A percentile compares a stretch with the other conserved stretches of the same genome.
Evolutionary conservation across 2,329 filamentous ascomycete genomes (phyloP).

Genomic region (Trichothecium roseum): DNA sequence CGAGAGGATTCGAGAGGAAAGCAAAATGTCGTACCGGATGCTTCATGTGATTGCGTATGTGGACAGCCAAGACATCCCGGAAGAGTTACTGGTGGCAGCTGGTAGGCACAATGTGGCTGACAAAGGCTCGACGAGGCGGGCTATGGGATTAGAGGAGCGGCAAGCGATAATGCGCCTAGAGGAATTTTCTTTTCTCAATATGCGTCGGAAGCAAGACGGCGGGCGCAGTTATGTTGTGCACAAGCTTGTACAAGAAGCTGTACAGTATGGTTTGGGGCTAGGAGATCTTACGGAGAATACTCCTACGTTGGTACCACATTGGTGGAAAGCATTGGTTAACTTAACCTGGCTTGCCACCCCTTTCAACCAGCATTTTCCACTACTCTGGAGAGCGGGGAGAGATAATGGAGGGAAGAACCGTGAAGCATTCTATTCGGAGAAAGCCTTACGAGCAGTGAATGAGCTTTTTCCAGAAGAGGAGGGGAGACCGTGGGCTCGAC

Average conservation of each 20-base stretch:
- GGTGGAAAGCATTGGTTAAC: too few species aligned
- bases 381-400: not conserved
- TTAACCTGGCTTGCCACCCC: too few species aligned
- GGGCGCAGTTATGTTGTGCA: conserved; percentile 17
- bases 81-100: conserved; percentile 13
- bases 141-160: conserved; percentile 4
- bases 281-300: not conserved
- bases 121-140: not conserved
- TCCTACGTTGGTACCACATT: too few species aligned
- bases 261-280: conserved; percentile 8
- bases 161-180: conserved; percentile 14
- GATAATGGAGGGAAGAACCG: not conserved
- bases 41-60: conserved; percentile 20
- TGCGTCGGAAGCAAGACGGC: conserved; percentile 2
- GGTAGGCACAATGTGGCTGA: not conserved
- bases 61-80: conserved; percentile 19
- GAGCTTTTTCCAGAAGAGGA: conserved; percentile 10
- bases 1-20: conserved; percentile 16
- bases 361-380: too few species aligned
- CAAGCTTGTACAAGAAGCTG: conserved; percentile 18
- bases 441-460: conserved; percentile 12
- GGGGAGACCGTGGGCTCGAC: conserved; percentile 11
- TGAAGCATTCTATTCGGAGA: conserved; percentile 11
- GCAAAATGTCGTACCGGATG: conserved; percentile 15
- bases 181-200: conserved; percentile 22